Evolutionary conservation across 352 stramenopile genomes (phyloP), one percentile per base, ranked within the genome.

Genomic region (Globisporangium nodosum): DNA sequence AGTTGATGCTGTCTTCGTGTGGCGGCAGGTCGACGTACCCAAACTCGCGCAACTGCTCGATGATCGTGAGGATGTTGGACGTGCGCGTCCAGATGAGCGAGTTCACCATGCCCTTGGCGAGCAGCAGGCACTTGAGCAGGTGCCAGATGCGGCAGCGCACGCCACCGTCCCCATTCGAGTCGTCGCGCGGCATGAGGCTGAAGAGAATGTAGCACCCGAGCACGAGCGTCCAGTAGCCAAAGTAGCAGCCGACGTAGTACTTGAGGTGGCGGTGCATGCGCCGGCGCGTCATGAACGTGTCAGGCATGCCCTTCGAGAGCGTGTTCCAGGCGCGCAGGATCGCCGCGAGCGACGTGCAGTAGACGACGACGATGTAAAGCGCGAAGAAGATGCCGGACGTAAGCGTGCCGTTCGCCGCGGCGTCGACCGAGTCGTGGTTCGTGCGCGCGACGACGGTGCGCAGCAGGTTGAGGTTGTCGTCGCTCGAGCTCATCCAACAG

Each of bases 241-340:
- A 90, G 63, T 91, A 93, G 61, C 80, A 91, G 15, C 81, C 83
- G n/a, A 93, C 83, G 49, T 93, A 93, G 66, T 93, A 93, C 65
- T 93, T 93, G 33, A 93, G 71, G 50, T 93, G 81, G 2, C 83
- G 75, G 51, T 91, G 83, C 31, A 88, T 91, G 24, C 83, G 83
- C 51, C 88, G 67, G 27, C 83, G 78, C 3, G 83, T 89, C 33
- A 64, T 74, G 68, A 93, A 90, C 5, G 83, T 93, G 50, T 93
- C 79, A 0, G 71, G 75, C 4, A 92, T 69, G 0, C 83, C 83
- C 58, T 88, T 90, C 18, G 85, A 66, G 27, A 93, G 85, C 6
- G 81, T 90, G 54, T 90, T 90, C 80, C 83, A 90, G 2, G 81
- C 88, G 9, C 81, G 74, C 18, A 93, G 58, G 47, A 93, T 79